Conservation (phyloP, 495 filamentous ascomycete genomes). For the Astrothelium macrocarpum region DNA sequence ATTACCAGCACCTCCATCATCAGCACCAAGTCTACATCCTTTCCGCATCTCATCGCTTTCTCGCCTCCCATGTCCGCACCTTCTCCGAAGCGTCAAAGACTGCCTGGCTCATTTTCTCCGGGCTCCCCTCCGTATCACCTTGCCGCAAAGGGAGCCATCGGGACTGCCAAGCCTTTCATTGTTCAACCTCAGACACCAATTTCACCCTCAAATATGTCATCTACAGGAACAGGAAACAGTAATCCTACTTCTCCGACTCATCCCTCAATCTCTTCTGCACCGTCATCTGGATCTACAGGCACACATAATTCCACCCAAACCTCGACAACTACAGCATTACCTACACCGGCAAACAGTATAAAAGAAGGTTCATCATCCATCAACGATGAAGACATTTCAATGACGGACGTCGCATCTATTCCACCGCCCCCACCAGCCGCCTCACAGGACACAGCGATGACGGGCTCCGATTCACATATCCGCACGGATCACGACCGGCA, state of each 20-base stretch:
- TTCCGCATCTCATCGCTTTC: not conserved
- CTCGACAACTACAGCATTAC: conserved; percentile 27
- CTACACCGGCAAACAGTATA: conserved; percentile 37
- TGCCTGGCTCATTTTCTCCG: conserved; percentile 30
- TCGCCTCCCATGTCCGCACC: conserved; percentile 26
- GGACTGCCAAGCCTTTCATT: conserved; percentile 24
- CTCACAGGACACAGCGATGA: conserved; percentile 12
- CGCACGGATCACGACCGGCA: conserved; percentile 35
- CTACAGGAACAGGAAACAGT: conserved; percentile 18
- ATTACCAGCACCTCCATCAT: not conserved
- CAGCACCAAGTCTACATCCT: not conserved
- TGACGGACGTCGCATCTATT: conserved; percentile 18
- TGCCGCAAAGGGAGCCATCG: conserved; percentile 17
- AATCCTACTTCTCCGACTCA: conserved; percentile 23
- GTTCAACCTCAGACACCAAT: conserved; percentile 32
- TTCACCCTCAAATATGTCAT: conserved; percentile 29
- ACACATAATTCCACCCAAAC: not conserved
- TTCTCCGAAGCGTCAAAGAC: conserved; percentile 24
- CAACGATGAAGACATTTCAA: conserved; percentile 8
- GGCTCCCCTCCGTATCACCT: conserved; percentile 29
- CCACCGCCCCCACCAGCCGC: not conserved
- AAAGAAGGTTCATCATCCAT: not conserved
- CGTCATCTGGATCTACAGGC: conserved; percentile 19
- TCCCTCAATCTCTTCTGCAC: conserved; percentile 28
- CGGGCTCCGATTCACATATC: conserved; percentile 21